These are phyloP conservation scores for Trichoderma afroharzianum DNA, from an alignment of 2,329 filamentous ascomycete species.

Conservation along the genomic window DNA sequence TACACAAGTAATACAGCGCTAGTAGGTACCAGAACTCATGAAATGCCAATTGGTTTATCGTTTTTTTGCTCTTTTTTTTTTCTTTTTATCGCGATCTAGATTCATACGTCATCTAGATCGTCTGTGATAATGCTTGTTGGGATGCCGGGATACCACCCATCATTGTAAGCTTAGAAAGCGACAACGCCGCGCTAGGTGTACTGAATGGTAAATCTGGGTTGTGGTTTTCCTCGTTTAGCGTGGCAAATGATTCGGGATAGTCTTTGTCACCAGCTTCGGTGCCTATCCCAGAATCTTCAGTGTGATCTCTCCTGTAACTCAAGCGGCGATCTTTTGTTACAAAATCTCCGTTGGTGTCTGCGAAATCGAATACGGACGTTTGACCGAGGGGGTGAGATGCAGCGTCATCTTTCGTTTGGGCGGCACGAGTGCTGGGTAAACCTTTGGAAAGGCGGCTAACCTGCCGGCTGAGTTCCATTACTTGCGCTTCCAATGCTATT, in stretches of 20 bases:
- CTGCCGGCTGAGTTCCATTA: constrained; percentile 50
- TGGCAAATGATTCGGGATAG: constrained; percentile 49
- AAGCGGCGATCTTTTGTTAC: not conserved
- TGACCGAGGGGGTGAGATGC: constrained; percentile 36
- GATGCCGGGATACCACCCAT: constrained; percentile 21
- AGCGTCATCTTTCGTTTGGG: constrained; percentile 27
- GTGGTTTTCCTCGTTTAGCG: constrained; percentile 46
- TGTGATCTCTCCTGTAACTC: constrained; percentile 10
- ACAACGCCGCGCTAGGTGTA: constrained; percentile 61
- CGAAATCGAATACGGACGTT: constrained; percentile 42
- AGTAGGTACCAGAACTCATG: not conserved
- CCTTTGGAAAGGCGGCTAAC: constrained; percentile 45
- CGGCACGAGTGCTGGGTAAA: constrained; percentile 18
- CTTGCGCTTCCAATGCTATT: constrained; percentile 52
- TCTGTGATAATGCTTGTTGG: constrained; percentile 25
- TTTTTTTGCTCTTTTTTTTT: not conserved
- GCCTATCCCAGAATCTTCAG: constrained; percentile 36
- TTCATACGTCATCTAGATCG: constrained; percentile 22
- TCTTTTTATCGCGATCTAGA: not conserved
- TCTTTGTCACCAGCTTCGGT: constrained; percentile 39
- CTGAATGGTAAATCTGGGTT: constrained; percentile 36
- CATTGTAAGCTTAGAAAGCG: constrained; percentile 57
- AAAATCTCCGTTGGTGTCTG: constrained; percentile 24
- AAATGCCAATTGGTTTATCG: constrained; percentile 1
- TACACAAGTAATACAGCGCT: constrained; percentile 14